Conservation (phyloP, 495 filamentous ascomycete genomes). For the Thermochaetoides thermophila region DNA sequence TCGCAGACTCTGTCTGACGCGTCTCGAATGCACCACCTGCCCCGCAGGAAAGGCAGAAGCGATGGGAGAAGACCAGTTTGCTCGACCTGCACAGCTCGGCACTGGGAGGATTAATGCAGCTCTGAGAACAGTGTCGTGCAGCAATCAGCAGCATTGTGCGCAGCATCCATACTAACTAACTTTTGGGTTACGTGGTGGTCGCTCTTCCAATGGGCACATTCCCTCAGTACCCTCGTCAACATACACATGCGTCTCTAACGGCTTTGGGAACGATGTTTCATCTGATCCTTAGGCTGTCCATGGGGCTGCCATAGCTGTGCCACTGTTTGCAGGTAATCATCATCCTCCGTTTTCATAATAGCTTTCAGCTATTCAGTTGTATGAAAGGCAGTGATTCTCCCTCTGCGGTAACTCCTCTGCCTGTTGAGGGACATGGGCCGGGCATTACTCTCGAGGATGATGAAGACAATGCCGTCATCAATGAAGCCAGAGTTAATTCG, state of each 20-base stretch:
- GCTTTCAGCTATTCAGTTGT: too few relatives aligned
- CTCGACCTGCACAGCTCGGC: slow-evolving; percentile 6
- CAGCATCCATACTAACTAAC: slow-evolving; percentile 7
- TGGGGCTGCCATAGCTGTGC: slow-evolving; percentile 4
- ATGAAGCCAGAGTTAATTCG: too few relatives aligned
- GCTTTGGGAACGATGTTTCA: not conserved
- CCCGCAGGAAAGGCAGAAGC: slow-evolving; percentile 13
- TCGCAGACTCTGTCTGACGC: slow-evolving; percentile 5
- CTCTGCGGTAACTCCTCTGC: too few relatives aligned
- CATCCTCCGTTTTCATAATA: too few relatives aligned
- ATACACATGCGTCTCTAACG: not conserved
- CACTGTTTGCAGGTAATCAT: too few relatives aligned
- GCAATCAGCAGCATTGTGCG: slow-evolving; percentile 7
- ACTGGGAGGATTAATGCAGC: slow-evolving; percentile 12
- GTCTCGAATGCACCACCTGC: slow-evolving; percentile 16
- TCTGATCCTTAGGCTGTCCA: not conserved
- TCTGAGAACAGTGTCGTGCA: slow-evolving; percentile 14
- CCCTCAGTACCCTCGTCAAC: too few relatives aligned
- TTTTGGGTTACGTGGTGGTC: not conserved
- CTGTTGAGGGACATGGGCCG: too few relatives aligned
- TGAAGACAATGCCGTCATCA: too few relatives aligned
- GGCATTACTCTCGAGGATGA: too few relatives aligned
- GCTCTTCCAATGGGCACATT: not conserved
- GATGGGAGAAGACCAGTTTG: slow-evolving; percentile 12
- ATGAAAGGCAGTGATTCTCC: too few relatives aligned